Conservation (phyloP, 352 stramenopile genomes). For the Globisporangium cystogenes region DNA sequence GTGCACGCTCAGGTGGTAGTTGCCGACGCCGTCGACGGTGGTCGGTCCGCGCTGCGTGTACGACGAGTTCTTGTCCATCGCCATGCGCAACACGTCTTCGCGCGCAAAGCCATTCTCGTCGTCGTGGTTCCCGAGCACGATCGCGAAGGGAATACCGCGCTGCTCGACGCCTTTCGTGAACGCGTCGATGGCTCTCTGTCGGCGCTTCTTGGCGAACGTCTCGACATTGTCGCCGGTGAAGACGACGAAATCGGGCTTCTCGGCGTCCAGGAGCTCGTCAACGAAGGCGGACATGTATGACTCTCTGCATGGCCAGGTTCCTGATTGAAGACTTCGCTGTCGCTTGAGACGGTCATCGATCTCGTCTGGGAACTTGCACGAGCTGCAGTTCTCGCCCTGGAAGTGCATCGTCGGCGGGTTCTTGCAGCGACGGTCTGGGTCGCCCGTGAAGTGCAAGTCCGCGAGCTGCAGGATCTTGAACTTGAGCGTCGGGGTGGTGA, state of each 20-base stretch:
- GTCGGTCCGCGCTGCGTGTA: constrained; percentile 43
- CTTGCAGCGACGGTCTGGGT: constrained; percentile 4
- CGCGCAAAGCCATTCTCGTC: constrained; percentile 30
- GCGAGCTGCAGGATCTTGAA: constrained; percentile 69
- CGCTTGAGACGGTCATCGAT: not conserved
- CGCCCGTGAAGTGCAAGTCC: constrained; percentile 56
- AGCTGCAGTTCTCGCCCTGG: not conserved
- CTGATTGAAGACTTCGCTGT: not conserved
- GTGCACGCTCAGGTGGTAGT: constrained; percentile 53
- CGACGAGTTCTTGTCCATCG: constrained; percentile 27
- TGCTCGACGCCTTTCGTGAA: constrained; percentile 31
- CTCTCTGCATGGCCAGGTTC: constrained; percentile 21
- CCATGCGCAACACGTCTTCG: constrained; percentile 32
- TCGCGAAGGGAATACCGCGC: constrained; percentile 24
- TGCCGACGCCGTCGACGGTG: constrained; percentile 48
- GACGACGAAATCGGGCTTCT: constrained; percentile 62
- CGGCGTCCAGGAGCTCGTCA: constrained; percentile 44
- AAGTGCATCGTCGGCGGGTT: not conserved
- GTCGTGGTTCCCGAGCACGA: constrained; percentile 23
- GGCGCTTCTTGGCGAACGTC: constrained; percentile 16
- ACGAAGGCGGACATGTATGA: constrained; percentile 43
- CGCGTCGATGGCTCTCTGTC: constrained; percentile 28
- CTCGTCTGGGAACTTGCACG: not conserved
- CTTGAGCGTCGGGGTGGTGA: not conserved
- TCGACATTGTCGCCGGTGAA: constrained; percentile 65